These are phyloP conservation scores for Bryum argenteum DNA, from an alignment of 225 moss, liverwort and hornwort species.

Conservation along the genomic window DNA sequence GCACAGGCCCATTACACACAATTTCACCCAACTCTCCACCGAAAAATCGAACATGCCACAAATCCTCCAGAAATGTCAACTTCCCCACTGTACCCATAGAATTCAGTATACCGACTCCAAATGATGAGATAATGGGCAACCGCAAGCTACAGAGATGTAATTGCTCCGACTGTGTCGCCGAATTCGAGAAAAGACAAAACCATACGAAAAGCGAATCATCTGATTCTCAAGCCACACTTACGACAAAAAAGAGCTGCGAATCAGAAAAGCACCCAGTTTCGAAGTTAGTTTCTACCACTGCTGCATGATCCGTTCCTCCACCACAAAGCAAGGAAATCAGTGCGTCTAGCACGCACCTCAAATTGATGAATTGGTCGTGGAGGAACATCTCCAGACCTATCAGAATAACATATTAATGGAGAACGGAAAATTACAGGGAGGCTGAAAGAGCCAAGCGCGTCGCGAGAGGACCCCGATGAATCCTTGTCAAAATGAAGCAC, in stretches of 20 bases:
- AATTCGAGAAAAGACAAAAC: no score
- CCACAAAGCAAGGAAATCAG: conserved; percentile 5
- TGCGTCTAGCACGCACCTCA: conserved; percentile 14
- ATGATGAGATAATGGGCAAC: no score
- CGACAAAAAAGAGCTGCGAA: neutral
- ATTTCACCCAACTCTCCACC: no score
- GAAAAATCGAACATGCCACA: no score
- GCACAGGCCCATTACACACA: no score
- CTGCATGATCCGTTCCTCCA: conserved; percentile 17
- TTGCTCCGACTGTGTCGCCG: no score
- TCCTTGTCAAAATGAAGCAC: conserved; percentile 45
- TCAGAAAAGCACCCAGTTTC: neutral
- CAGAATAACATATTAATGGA: conserved; percentile 31
- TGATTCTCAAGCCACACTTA: no score
- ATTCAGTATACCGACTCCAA: no score
- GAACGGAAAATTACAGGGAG: conserved; percentile 30
- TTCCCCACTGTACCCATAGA: no score
- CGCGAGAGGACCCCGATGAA: conserved; percentile 32
- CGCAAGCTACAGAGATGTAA: no score
- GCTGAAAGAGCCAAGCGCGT: conserved; percentile 34
- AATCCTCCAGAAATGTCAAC: no score
- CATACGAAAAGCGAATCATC: no score
- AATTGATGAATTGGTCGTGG: conserved; percentile 6
- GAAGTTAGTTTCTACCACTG: conserved; percentile 12
- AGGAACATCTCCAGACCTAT: conserved; percentile 28